A percentile compares a stretch with the other conserved stretches of the same genome.
These are phyloP conservation scores for Cenchrus purpureus DNA, from an alignment of 176 grass and related monocot genomes.

Conservation along the genomic window DNA sequence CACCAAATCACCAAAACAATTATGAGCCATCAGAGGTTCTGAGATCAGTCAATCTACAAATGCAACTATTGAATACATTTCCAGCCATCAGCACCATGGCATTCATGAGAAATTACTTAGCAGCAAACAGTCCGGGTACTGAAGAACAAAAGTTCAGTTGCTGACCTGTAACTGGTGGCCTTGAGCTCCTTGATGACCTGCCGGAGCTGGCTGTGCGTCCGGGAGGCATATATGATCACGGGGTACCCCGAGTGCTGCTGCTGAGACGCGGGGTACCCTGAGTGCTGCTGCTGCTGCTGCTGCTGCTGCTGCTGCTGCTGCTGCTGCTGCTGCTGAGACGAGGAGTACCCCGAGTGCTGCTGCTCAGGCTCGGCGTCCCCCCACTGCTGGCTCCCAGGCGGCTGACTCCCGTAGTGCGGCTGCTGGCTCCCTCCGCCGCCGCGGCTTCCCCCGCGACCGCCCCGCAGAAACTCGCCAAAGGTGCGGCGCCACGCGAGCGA, in stretches of 20 bases:
- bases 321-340: neutral
- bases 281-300: constrained; percentile 2
- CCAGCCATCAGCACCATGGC: neutral
- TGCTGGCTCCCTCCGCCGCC: constrained; percentile 57
- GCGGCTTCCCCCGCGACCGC: constrained; percentile 40
- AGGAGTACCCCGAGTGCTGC: too few relatives aligned
- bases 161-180: constrained; percentile 83
- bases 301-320: neutral
- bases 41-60: constrained; percentile 16
- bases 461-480: constrained; percentile 71
- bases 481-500: constrained; percentile 86
- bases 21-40: neutral
- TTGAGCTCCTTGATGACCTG: constrained; percentile 96
- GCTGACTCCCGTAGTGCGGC: constrained; percentile 52
- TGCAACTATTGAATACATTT: neutral
- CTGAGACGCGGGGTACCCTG: constrained; percentile 1
- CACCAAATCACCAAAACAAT: neutral
- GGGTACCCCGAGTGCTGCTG: constrained; percentile 58
- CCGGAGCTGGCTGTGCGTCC: constrained; percentile 94
- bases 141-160: constrained; percentile 2
- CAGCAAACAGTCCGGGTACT: neutral
- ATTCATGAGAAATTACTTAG: constrained; percentile 10
- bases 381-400: constrained; percentile 57
- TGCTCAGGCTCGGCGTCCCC: neutral
- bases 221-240: constrained; percentile 91